Percentiles rank a stretch among this genome's conserved stretches.
phyloP scores from a whole-genome alignment of 352 stramenopile genomes.

The Phytophthora pluvialis region DNA sequence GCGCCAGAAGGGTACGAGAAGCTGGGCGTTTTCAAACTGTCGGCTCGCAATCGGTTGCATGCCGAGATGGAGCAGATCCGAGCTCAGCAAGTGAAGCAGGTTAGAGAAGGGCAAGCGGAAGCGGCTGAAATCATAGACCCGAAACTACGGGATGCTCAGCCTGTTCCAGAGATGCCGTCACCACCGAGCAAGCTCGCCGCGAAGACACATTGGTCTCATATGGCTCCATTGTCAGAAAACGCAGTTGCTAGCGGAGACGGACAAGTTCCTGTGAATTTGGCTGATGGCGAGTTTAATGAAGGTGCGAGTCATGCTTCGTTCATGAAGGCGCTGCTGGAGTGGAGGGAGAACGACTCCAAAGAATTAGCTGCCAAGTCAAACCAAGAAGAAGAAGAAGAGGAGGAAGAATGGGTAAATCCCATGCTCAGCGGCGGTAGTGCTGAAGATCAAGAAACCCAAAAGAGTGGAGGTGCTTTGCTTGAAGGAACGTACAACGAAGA shows the following conservation, averaged over 20 bases:
- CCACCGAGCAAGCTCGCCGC: constrained; percentile 30
- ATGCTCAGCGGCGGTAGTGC: constrained; percentile 25
- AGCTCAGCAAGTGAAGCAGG: constrained; percentile 23
- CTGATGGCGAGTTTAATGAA: constrained; percentile 79
- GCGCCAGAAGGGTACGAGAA: constrained; percentile 49
- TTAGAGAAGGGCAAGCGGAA: not conserved
- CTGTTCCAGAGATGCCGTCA: constrained; percentile 35
- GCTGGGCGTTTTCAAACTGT: constrained; percentile 65
- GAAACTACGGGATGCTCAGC: constrained; percentile 50
- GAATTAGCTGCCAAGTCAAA: constrained; percentile 21
- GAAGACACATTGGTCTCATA: constrained; percentile 74
- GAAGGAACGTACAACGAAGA: constrained; percentile 73
- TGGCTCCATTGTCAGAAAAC: constrained; percentile 59
- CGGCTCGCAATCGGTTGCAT: constrained; percentile 62
- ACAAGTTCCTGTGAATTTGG: constrained; percentile 70
- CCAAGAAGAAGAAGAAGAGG: constrained; percentile 46
- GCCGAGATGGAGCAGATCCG: constrained; percentile 61
- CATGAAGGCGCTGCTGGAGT: constrained; percentile 82
- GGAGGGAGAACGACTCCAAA: constrained; percentile 54
- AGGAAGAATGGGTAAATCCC: constrained; percentile 72
- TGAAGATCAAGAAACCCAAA: constrained; percentile 12
- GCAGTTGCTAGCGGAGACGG: constrained; percentile 13
- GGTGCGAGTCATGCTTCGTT: constrained; percentile 78
- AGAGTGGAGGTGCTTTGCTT: constrained; percentile 52
- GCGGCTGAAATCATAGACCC: constrained; percentile 62